Conservation (phyloP, 2,329 filamentous ascomycete species). For the Ceratocystis huliohia region DNA sequence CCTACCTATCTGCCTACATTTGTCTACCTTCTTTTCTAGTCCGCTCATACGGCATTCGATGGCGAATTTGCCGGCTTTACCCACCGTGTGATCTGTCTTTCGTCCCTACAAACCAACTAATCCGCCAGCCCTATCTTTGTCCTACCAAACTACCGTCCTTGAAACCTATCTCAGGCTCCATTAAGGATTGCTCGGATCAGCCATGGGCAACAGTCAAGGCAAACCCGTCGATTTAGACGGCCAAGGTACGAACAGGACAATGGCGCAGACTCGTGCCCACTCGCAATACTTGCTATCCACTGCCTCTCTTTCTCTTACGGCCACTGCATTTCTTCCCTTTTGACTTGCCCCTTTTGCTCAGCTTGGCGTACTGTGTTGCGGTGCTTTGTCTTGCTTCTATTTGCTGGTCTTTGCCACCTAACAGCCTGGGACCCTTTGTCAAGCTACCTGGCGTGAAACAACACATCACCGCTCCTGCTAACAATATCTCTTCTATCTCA, state of each 20-base stretch:
- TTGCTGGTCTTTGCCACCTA: background rate
- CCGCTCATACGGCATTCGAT: background rate
- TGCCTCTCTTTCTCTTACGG: background rate
- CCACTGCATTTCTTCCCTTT: background rate
- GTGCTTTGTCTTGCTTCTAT: background rate
- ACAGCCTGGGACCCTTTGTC: no score
- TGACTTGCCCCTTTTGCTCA: background rate
- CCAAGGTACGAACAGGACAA: conserved; percentile 50
- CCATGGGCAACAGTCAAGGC: conserved; percentile 83
- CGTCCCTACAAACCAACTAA: background rate
- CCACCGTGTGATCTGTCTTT: background rate
- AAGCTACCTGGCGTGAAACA: no score
- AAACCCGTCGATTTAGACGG: conserved; percentile 87
- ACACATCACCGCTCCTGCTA: background rate
- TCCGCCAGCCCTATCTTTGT: background rate
- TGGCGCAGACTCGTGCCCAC: background rate
- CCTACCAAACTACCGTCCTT: background rate
- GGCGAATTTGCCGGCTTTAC: background rate
- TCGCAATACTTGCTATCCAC: background rate
- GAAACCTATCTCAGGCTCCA: background rate
- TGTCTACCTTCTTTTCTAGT: no score
- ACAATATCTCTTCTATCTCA: conserved; percentile 13
- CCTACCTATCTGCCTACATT: background rate
- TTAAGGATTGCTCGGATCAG: background rate
- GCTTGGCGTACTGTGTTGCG: background rate